These are phyloP conservation scores for Penicillium cinerascens DNA, from an alignment of 495 filamentous ascomycete genomes.

Conservation along the genomic window DNA sequence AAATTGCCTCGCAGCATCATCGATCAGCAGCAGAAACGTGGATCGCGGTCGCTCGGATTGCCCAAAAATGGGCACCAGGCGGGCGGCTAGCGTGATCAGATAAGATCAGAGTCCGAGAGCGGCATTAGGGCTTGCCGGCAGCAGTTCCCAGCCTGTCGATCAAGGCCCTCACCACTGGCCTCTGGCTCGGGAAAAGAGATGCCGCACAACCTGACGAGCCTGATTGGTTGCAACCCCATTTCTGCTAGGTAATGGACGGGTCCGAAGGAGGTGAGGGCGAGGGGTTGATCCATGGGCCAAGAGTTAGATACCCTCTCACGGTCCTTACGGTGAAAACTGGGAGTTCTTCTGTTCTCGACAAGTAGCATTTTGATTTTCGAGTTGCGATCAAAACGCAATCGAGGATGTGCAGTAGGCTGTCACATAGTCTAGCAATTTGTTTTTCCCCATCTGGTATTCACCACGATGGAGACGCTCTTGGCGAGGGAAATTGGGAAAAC, in stretches of 20 bases:
- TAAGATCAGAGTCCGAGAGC: slow-evolving; percentile 28
- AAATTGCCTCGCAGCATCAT: slow-evolving; percentile 13
- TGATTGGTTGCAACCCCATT: slow-evolving; percentile 19
- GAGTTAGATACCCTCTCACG: slow-evolving; percentile 15
- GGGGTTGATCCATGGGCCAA: slow-evolving; percentile 5
- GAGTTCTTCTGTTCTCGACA: no score
- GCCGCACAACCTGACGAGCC: not conserved
- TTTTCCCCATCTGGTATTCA: not conserved
- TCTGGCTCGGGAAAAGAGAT: slow-evolving; percentile 12
- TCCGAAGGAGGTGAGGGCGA: not conserved
- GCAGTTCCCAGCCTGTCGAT: slow-evolving; percentile 16
- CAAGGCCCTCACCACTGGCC: slow-evolving; percentile 19
- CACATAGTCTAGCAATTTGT: not conserved
- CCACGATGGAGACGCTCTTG: slow-evolving; percentile 6
- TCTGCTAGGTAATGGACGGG: slow-evolving; percentile 24
- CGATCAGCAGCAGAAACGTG: slow-evolving; percentile 6
- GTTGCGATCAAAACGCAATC: no score
- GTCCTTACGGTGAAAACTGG: not conserved
- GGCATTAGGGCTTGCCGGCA: slow-evolving; percentile 5
- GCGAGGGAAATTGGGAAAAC: slow-evolving; percentile 1
- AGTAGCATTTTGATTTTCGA: no score
- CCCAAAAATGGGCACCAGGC: not conserved
- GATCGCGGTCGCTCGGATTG: slow-evolving; percentile 12
- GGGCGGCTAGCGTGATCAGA: slow-evolving; percentile 26
- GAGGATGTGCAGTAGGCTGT: not conserved